Conservation (phyloP, 2,329 filamentous ascomycete genomes). For the Penicillium brevicompactum region DNA sequence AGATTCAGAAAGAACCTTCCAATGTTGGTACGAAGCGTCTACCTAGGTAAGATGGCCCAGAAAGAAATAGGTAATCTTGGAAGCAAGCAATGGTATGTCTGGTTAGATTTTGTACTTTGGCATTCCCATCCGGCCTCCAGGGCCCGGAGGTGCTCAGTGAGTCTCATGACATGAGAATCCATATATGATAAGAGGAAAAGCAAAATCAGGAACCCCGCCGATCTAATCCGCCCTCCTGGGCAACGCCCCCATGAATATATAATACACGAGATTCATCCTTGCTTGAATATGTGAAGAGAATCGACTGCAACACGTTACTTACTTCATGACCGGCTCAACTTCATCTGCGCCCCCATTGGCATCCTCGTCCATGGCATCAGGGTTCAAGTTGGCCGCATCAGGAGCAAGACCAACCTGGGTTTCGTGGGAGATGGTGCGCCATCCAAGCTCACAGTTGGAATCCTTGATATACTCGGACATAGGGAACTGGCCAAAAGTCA, state of each 20-base stretch:
- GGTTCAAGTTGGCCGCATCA: slow-evolving; percentile 47
- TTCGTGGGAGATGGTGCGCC: slow-evolving; percentile 60
- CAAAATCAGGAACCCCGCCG: not conserved
- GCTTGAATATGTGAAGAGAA: not conserved
- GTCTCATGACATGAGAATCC: not conserved
- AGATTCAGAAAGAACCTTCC: too few relatives aligned
- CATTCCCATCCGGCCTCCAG: not conserved
- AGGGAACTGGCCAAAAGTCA: slow-evolving; percentile 53
- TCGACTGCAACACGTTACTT: not conserved
- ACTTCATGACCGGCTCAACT: slow-evolving; percentile 38
- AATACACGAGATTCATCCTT: slow-evolving; percentile 4
- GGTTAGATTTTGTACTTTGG: not conserved
- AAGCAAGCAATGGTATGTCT: not conserved
- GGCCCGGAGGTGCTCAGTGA: not conserved
- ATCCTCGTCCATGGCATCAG: slow-evolving; percentile 51
- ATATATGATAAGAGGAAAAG: not conserved
- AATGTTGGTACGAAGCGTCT: too few relatives aligned
- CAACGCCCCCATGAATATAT: slow-evolving; percentile 8
- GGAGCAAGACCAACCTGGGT: slow-evolving; percentile 38
- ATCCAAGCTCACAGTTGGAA: slow-evolving; percentile 52
- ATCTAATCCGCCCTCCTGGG: not conserved
- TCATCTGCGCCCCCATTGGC: slow-evolving; percentile 37
- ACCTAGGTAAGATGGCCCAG: too few relatives aligned
- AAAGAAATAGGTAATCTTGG: too few relatives aligned
- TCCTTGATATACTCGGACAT: slow-evolving; percentile 68